Evolutionary conservation across 495 filamentous ascomycete genomes (phyloP), one percentile per base, ranked within the genome.

Genomic region (Diplogelasinospora grovesii): DNA sequence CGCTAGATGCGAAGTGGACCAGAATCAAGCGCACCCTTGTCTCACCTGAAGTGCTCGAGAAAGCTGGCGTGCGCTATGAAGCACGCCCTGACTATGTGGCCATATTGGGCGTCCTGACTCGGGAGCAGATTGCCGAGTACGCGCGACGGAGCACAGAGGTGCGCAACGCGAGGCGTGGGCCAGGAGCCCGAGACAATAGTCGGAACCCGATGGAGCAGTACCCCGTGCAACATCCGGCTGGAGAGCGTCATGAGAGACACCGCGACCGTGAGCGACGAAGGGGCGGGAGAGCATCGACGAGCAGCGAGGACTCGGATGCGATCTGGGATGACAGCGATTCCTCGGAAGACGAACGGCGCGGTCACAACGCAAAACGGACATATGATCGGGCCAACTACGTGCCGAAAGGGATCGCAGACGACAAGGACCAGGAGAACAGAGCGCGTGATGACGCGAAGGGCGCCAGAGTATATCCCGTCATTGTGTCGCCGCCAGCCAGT

Each of bases 1-100:
- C 80, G 0, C 61, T 74, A 4, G 73, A 79, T 28, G 82, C 81
- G 0, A 77, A 74, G 19, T 86, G 82, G 82, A 86, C 82, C 13
- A 80, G 75, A 55, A 82, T 86, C 46, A 70, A 74, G 29, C 73
- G 82, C 22, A 56, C 65, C 3, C 61, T 83, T 0, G 77, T 86
- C 20, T 83, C 81, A 13, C 78, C 81, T 4, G 77, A 81, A 41
- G 79, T 82, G 1, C 59, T 86, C 1, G 72, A 78, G 43, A 69
- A 75, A 41, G 79, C 73, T 19, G 70, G 78, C 7, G 70, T 82
- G 38, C 71, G 82, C 20, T 86, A 82, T 48, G 82, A 86, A 53
- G 82, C 82, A n/a, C 55, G 70, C 5, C 73, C 72, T 1, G 75
- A 78, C 15, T 81, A 79, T 45, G 81, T 86, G 6, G 82, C 81